A percentile compares a stretch with the other conserved stretches of the same genome.
These are phyloP conservation scores for Tilletia indica DNA, from an alignment of 1,284 basidiomycete genomes.

Conservation along the genomic window DNA sequence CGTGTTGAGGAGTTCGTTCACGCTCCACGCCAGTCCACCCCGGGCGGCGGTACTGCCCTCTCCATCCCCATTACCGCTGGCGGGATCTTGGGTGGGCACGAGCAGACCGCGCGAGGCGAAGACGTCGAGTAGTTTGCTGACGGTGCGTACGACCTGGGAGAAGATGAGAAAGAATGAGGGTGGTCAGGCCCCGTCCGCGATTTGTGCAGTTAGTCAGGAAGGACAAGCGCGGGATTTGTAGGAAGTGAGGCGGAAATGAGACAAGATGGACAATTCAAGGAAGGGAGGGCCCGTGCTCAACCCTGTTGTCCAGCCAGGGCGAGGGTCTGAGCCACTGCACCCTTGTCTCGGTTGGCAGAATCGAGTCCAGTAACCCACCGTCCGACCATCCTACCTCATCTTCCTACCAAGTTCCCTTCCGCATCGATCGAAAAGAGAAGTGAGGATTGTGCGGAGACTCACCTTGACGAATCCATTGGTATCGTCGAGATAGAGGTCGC, in stretches of 20 bases:
- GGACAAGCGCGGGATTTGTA: no score
- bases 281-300: no score
- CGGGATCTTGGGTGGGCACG: conserved; percentile 21
- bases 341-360: no score
- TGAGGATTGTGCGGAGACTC: conserved; percentile 41
- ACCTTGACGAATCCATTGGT: conserved; percentile 96
- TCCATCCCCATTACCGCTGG: conserved; percentile 10
- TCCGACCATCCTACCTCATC: no score
- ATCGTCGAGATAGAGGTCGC: conserved; percentile 75
- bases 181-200: no score
- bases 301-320: no score
- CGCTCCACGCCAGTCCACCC: conserved; percentile 67
- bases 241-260: no score
- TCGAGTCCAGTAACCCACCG: no score
- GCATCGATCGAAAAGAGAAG: not conserved
- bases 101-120: conserved; percentile 72
- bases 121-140: conserved; percentile 78
- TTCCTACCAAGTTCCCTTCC: no score
- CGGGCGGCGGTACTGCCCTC: conserved; percentile 42
- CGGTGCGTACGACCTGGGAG: conserved; percentile 80
- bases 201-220: no score
- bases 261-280: no score
- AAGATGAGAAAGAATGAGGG: not conserved
- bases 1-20: conserved; percentile 83
- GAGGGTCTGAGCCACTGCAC: no score